A percentile compares a stretch with the other conserved stretches of the same genome.
Conservation (phyloP, 208 protist genomes). For the Spongospora subterranea region DNA sequence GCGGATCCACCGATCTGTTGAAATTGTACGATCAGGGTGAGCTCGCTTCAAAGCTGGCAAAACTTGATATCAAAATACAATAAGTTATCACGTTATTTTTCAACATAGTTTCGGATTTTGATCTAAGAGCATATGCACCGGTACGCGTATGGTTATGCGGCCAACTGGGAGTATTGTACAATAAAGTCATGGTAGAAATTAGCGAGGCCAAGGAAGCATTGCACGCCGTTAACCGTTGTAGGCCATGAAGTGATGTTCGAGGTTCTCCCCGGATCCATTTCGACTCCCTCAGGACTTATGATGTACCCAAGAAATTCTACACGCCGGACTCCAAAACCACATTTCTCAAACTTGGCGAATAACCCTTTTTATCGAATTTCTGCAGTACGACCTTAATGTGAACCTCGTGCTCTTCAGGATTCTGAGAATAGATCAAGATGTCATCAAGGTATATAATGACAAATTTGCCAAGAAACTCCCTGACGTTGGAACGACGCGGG, state of each 20-base stretch:
- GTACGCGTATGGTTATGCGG: too few relatives aligned
- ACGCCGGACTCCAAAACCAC: not conserved
- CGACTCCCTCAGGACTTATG: not conserved
- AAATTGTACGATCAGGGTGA: not conserved
- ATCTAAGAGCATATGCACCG: too few relatives aligned
- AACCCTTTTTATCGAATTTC: not conserved
- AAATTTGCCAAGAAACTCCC: constrained; percentile 44
- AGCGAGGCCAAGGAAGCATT: not conserved
- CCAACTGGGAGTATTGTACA: too few relatives aligned
- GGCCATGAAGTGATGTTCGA: not conserved
- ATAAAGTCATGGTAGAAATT: not conserved
- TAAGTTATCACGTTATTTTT: too few relatives aligned
- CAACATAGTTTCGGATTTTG: too few relatives aligned
- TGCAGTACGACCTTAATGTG: not conserved
- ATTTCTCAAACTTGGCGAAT: not conserved
- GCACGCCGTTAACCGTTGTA: not conserved
- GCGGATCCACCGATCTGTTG: not conserved
- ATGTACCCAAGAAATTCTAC: not conserved
- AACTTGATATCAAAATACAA: not conserved
- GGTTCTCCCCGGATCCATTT: not conserved
- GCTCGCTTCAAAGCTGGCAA: not conserved
- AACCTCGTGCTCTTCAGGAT: not conserved
- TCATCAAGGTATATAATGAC: not conserved
- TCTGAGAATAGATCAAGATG: not conserved
- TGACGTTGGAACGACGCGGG: constrained; percentile 52